Evolutionary conservation across 306 rosid species (phyloP), one percentile per base, ranked within the genome.

Genomic region (Senna tora): DNA sequence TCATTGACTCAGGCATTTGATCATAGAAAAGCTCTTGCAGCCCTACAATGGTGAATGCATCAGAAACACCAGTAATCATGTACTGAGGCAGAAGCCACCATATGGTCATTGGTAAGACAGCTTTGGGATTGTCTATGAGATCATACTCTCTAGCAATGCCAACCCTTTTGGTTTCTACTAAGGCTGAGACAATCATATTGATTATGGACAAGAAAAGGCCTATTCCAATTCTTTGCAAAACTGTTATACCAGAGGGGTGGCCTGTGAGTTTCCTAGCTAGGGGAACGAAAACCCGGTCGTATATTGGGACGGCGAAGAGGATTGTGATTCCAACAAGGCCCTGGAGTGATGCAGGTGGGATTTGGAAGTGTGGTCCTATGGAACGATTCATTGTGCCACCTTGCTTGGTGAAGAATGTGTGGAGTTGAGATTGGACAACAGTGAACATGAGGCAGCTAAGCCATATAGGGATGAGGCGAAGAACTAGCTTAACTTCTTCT

Each of bases 21-120:
- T 81, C 89, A 42, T 92, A 89, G 76, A 86, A 87, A 53, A 89
- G 46, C 14, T 89, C 88, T 59, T 89, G 96, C 0, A 89, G 70
- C 5, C 96, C 97, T 1, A 89, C 79, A 1, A 83, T 45, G 3
- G 96, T 14, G 13, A 89, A 82, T 2, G 89, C 87, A 13, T 87
- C 88, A 0, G 92, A 69, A 0, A 87, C 19, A 0, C 96, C 90
- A 0, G 80, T 79, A 1, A 89, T 50, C 46, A 80, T 11, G 67
- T 78, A 92, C n/a, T 89, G 97, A 56, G 97, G 97, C 15, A 92
- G 87, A 16, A 92, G 11, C 97, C 97, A 92, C 94, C 94, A 89
- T 41, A 86, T 69, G 39, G 47, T 69, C 61, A 92, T 89, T 2
- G 97, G 96, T 2, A 92, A 11, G 2, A 74, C 51, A 12, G 82